Evolutionary conservation across 345 rosid species (phyloP).

Genomic region (Dovyalis caffra): DNA sequence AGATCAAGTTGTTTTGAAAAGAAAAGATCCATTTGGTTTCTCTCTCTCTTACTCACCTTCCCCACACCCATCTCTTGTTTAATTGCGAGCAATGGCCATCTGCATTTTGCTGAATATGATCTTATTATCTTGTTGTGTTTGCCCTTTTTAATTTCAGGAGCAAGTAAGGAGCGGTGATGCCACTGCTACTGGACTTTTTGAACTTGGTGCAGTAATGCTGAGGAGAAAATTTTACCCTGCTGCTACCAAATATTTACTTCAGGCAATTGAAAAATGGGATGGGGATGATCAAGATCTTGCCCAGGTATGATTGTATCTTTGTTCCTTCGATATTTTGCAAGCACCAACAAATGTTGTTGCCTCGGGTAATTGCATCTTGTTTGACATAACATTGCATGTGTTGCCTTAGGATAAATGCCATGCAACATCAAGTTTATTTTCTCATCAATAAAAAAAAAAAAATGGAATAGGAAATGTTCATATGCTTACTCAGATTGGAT

Average conservation of each 20-base stretch:
- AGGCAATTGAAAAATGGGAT: conserved; percentile 95
- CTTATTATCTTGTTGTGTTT: conserved; percentile 8
- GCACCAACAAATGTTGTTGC: neutral
- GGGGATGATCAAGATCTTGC: conserved; percentile 99
- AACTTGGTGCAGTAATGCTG: conserved; percentile 95
- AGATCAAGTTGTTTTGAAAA: neutral
- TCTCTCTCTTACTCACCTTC: neutral
- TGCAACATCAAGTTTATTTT: neutral
- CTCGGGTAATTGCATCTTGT: neutral
- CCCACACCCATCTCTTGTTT: neutral
- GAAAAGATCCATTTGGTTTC: neutral
- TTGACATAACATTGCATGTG: neutral
- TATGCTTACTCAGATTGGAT: too few relatives aligned
- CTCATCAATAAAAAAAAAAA: neutral
- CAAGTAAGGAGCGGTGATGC: conserved; percentile 99
- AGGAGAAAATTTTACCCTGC: conserved; percentile 90
- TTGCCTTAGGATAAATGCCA: neutral
- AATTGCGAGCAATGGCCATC: neutral
- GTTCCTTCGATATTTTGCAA: conserved; percentile 7
- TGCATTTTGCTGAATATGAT: neutral
- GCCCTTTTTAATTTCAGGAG: conserved; percentile 48
- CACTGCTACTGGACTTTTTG: conserved; percentile 84
- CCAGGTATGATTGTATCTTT: conserved; percentile 51
- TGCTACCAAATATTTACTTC: conserved; percentile 75
- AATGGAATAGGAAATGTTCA: neutral